Evolutionary conservation across 2,329 filamentous ascomycete species (phyloP).

Genomic region (Emydomyces testavorans): DNA sequence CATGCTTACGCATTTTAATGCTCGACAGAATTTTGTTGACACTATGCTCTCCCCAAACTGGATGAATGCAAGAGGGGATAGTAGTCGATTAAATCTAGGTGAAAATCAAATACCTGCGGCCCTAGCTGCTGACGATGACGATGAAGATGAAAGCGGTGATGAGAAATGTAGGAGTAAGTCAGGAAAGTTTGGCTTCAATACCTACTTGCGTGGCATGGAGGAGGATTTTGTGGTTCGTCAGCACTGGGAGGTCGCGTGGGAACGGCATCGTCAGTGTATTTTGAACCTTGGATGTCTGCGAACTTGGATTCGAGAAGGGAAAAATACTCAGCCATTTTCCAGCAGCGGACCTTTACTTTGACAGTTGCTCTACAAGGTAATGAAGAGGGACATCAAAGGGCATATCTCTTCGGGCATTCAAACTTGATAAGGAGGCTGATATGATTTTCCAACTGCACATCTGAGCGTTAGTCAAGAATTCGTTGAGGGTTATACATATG

Average conservation of each 20-base stretch:
- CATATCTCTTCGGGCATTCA: background rate
- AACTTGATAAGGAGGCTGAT: background rate
- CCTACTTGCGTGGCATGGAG: slow-evolving; percentile 36
- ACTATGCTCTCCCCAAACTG: slow-evolving; percentile 38
- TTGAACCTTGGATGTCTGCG: slow-evolving; percentile 23
- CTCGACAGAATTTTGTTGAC: slow-evolving; percentile 40
- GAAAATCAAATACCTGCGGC: background rate
- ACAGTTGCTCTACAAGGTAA: background rate
- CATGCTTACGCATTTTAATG: slow-evolving; percentile 46
- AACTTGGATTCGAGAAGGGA: slow-evolving; percentile 14
- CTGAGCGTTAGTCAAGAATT: too few species aligned
- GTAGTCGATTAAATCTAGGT: slow-evolving; percentile 23
- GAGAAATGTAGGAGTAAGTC: slow-evolving; percentile 24
- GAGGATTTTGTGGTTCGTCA: slow-evolving; percentile 37
- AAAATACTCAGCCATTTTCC: background rate
- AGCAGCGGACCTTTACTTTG: slow-evolving; percentile 4
- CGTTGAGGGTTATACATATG: too few species aligned
- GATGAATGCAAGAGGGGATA: slow-evolving; percentile 44
- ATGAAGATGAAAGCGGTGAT: slow-evolving; percentile 21
- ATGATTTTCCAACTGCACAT: background rate
- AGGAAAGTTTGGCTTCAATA: slow-evolving; percentile 33
- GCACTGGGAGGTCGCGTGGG: slow-evolving; percentile 40
- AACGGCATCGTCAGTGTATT: slow-evolving; percentile 36
- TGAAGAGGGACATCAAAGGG: background rate
- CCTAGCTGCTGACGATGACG: slow-evolving; percentile 17